Evolutionary conservation across 2,329 filamentous ascomycete genomes (phyloP).

Genomic region (Ustilaginoidea virens): DNA sequence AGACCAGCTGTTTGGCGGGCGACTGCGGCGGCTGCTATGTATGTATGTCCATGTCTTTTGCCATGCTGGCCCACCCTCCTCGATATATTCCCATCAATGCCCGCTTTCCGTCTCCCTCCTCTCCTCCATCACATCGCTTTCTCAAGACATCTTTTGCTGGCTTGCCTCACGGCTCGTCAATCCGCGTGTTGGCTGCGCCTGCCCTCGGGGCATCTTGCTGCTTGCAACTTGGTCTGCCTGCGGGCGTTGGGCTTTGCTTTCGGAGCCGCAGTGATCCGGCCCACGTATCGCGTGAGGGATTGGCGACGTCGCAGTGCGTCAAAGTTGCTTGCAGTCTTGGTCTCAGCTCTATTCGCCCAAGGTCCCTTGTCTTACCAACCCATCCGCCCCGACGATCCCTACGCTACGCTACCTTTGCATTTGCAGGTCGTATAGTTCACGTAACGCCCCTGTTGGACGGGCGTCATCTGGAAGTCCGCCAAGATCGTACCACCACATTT

Average conservation of each 20-base stretch:
- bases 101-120: conserved; percentile 1
- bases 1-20: conserved; percentile 3
- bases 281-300: conserved; percentile 3
- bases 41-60: too few species aligned
- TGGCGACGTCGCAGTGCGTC: conserved; percentile 5
- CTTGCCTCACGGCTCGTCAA: conserved; percentile 1
- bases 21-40: conserved; percentile 4
- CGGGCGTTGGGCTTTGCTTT: background rate
- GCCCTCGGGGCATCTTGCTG: conserved; percentile 2
- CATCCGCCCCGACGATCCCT: background rate
- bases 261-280: background rate
- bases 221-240: too few species aligned
- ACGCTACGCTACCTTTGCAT: background rate
- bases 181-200: conserved; percentile 1
- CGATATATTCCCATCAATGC: conserved; percentile 4
- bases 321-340: conserved; percentile 3
- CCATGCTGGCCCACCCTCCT: conserved; percentile 5
- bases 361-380: conserved; percentile 2
- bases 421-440: conserved; percentile 5
- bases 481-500: conserved; percentile 5
- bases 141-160: background rate
- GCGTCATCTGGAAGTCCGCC: conserved; percentile 12
- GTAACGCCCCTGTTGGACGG: conserved; percentile 7
- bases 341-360: conserved; percentile 1
- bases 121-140: conserved; percentile 1